A percentile compares a stretch with the other conserved stretches of the same genome.
Conservation (phyloP, 139 green algal genomes). For the Micromonas pusilla region DNA sequence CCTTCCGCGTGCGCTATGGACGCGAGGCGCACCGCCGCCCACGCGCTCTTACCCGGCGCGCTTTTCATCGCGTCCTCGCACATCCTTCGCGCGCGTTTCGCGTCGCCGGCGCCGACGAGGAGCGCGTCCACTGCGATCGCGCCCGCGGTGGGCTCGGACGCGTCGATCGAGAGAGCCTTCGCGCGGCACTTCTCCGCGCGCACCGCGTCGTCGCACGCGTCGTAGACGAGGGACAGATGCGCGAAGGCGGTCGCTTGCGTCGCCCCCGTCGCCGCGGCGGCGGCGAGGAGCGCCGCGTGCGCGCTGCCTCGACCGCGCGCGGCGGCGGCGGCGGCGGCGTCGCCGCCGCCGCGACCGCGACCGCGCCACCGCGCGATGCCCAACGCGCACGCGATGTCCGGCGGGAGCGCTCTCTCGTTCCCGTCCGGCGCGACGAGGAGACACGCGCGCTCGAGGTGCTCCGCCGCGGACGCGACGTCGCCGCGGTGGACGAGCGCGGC, state of each 20-base stretch:
- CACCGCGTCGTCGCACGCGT: background rate
- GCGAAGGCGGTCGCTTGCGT: background rate
- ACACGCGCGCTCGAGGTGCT: background rate
- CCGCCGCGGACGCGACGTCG: background rate
- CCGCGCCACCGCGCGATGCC: background rate
- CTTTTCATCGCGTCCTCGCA: background rate
- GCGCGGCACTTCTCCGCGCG: background rate
- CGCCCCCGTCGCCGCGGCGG: background rate
- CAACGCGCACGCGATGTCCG: background rate
- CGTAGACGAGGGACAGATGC: background rate
- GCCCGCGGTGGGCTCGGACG: constrained; percentile 3
- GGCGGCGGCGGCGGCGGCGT: background rate
- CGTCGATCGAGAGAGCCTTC: background rate
- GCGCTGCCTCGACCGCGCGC: background rate
- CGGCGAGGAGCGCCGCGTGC: background rate
- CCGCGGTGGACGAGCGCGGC: background rate
- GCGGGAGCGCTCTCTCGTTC: background rate
- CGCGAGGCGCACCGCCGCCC: background rate
- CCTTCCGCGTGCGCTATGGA: background rate
- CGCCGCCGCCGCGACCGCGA: background rate
- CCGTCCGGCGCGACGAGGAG: too few species aligned
- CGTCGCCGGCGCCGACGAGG: too few species aligned
- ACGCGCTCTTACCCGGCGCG: background rate
- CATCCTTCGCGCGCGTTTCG: background rate
- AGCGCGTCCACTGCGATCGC: too few species aligned